A percentile compares a stretch with the other conserved stretches of the same genome.
Evolutionary conservation across 495 filamentous ascomycete genomes (phyloP).

Genomic region (Aspergillus olivimuriae): DNA sequence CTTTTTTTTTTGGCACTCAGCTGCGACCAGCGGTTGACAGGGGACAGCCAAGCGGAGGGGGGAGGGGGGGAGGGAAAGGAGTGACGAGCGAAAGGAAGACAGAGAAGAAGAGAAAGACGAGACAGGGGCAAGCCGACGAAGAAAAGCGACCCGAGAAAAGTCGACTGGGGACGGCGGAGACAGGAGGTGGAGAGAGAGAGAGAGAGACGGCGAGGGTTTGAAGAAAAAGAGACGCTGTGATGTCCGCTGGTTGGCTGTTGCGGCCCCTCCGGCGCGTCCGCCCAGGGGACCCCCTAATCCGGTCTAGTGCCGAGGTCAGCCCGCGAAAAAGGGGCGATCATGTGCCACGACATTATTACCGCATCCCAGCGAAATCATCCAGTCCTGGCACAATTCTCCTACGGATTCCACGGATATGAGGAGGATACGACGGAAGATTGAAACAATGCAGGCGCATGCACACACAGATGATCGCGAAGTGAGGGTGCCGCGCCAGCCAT

Average conservation of each 20-base stretch:
- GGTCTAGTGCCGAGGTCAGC: constrained; percentile 21
- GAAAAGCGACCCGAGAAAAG: too few species aligned
- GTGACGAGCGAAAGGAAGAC: constrained; percentile 20
- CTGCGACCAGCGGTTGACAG: too few species aligned
- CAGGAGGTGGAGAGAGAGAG: constrained; percentile 9
- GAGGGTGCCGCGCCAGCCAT: too few species aligned
- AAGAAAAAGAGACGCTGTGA: constrained; percentile 19
- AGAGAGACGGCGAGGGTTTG: constrained; percentile 15
- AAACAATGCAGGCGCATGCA: too few species aligned
- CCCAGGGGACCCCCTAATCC: constrained; percentile 14
- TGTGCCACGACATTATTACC: constrained; percentile 6
- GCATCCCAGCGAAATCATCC: neutral
- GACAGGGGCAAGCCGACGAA: too few species aligned
- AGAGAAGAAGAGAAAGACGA: constrained; percentile 8
- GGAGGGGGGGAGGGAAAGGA: constrained; percentile 7
- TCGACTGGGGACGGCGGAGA: neutral
- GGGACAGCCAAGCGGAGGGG: neutral
- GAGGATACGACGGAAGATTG: too few species aligned
- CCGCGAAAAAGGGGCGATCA: constrained; percentile 23
- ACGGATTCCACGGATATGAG: too few species aligned
- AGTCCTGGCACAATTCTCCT: neutral
- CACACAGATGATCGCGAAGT: too few species aligned
- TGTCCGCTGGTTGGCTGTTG: constrained; percentile 13
- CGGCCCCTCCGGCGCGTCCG: constrained; percentile 27
- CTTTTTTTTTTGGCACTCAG: too few species aligned